phyloP scores from a whole-genome alignment of 129 eudicot species.

The Silybum marianum region DNA sequence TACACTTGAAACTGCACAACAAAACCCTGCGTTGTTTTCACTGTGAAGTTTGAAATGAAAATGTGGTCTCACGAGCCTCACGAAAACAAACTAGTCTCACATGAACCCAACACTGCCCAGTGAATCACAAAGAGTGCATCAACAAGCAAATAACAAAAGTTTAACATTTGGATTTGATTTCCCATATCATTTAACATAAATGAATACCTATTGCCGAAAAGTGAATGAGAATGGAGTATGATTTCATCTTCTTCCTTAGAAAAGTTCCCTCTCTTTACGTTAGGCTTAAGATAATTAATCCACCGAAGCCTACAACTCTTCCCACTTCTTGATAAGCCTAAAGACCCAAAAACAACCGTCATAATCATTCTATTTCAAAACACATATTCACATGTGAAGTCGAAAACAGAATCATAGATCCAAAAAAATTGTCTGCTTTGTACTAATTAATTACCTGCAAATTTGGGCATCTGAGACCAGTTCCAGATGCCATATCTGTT shows the following conservation, averaged over 20 bases:
- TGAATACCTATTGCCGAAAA: constrained; percentile 42
- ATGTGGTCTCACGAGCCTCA: too few species aligned
- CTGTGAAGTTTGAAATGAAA: too few species aligned
- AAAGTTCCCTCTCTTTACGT: constrained; percentile 38
- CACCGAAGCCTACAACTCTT: constrained; percentile 57
- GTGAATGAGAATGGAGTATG: constrained; percentile 27
- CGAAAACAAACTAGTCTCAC: too few species aligned
- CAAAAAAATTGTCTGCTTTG: neutral
- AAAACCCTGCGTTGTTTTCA: too few species aligned
- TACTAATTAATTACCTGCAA: constrained; percentile 29
- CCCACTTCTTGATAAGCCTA: constrained; percentile 46
- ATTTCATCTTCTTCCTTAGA: constrained; percentile 39
- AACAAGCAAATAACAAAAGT: neutral
- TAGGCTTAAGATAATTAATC: constrained; percentile 39
- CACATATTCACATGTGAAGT: neutral
- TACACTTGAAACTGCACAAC: too few species aligned
- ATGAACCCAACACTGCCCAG: neutral
- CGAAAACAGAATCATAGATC: neutral
- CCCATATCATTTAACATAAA: neutral
- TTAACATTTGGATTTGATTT: neutral
- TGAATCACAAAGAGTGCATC: neutral
- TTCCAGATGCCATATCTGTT: constrained; percentile 39
- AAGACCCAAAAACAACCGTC: neutral
- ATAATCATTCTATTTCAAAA: neutral
- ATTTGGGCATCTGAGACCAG: constrained; percentile 44